phyloP scores from a whole-genome alignment of 257 asterid species.

The Avicennia marina region DNA sequence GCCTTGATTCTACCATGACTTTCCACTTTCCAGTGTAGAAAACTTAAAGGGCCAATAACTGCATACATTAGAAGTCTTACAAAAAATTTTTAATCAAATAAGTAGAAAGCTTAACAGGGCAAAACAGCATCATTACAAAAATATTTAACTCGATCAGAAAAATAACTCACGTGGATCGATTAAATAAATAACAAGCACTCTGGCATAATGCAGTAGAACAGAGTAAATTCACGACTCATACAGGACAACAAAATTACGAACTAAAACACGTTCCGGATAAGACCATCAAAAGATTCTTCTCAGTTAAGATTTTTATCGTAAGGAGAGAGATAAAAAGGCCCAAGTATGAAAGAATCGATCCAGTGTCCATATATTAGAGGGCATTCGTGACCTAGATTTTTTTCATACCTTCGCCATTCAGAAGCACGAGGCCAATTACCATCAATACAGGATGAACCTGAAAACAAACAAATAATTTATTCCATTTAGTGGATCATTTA shows the following conservation, averaged over 20 bases:
- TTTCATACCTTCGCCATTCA: conserved; percentile 83
- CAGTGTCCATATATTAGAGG: not conserved
- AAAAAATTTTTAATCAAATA: not conserved
- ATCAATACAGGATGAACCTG: conserved; percentile 90
- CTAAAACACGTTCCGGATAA: not conserved
- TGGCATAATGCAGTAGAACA: conserved; percentile 1
- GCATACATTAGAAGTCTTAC: conserved; percentile 4
- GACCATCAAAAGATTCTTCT: not conserved
- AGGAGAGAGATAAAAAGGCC: not conserved
- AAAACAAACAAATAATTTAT: conserved; percentile 2
- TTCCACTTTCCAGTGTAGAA: not conserved
- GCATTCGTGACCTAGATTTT: not conserved
- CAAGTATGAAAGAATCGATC: not conserved
- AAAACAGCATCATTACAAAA: too few species aligned
- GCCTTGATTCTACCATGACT: conserved; percentile 11
- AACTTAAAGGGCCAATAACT: not conserved
- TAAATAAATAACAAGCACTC: not conserved
- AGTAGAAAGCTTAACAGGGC: too few species aligned
- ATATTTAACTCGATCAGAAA: too few species aligned
- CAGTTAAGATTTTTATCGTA: conserved; percentile 56
- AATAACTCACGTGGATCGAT: too few species aligned
- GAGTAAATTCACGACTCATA: not conserved
- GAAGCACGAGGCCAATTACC: conserved; percentile 71
- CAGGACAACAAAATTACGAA: not conserved
- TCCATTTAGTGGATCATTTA: not conserved